Evolutionary conservation across 2,329 filamentous ascomycete genomes (phyloP).

Genomic region (Aspergillus fumigatus): DNA sequence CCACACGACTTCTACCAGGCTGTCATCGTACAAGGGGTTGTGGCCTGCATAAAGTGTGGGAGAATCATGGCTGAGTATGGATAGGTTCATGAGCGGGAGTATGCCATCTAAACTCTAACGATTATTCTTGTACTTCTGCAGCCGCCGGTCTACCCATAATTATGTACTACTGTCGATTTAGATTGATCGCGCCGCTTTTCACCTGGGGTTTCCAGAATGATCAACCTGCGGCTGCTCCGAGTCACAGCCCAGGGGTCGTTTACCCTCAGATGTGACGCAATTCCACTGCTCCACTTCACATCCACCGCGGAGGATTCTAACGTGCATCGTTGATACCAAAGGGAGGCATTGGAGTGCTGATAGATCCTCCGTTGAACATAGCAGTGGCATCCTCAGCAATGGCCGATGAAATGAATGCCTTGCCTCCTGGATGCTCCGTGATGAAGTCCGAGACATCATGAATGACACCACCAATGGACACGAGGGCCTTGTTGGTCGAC

Average conservation of each 20-base stretch:
- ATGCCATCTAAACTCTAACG: neutral
- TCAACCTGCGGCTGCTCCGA: neutral
- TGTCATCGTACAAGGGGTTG: neutral
- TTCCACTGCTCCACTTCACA: neutral
- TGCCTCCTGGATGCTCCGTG: constrained; percentile 77
- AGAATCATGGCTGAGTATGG: neutral
- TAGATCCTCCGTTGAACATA: constrained; percentile 84
- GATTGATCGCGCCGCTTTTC: neutral
- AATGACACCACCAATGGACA: constrained; percentile 73
- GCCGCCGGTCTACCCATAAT: neutral
- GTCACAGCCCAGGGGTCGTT: neutral
- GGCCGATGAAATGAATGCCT: constrained; percentile 70
- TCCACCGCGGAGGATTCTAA: constrained; percentile 43
- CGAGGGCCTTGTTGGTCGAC: constrained; percentile 57
- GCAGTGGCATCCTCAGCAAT: constrained; percentile 81
- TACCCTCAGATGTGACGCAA: neutral
- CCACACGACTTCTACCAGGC: neutral
- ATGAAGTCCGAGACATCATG: constrained; percentile 77
- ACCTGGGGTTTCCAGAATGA: neutral
- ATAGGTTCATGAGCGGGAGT: neutral
- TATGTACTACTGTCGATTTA: neutral
- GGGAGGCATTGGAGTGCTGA: constrained; percentile 76
- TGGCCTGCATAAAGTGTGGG: neutral
- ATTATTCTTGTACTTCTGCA: neutral
- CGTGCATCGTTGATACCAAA: constrained; percentile 74